Evolutionary conservation across 2,329 filamentous ascomycete genomes (phyloP).

Genomic region (Bertia moriformis): DNA sequence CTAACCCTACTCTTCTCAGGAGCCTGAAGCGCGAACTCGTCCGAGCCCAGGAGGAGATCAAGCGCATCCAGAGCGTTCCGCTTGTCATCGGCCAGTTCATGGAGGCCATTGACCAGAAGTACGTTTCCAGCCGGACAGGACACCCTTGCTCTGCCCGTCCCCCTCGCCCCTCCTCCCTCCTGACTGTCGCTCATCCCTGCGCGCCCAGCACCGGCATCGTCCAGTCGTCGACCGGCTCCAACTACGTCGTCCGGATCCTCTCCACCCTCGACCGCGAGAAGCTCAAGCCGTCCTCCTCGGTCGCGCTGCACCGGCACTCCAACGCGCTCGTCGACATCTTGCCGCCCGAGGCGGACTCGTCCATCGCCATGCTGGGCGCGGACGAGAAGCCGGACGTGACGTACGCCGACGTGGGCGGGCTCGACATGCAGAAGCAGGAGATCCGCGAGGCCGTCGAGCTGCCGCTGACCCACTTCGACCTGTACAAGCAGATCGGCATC

Average conservation of each 20-base stretch:
- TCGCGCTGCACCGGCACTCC: conserved; percentile 93
- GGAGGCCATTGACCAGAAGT: conserved; percentile 99
- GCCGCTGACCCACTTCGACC: conserved; percentile 90
- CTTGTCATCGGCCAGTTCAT: conserved; percentile 98
- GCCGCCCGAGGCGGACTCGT: conserved; percentile 95
- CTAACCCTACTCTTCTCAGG: conserved; percentile 28
- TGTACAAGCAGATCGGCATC: conserved; percentile 98
- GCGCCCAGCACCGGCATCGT: conserved; percentile 84
- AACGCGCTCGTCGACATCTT: conserved; percentile 97
- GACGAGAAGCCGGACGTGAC: conserved; percentile 98
- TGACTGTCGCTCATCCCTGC: conserved; percentile 8
- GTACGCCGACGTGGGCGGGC: conserved; percentile 90
- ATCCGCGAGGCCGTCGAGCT: conserved; percentile 95
- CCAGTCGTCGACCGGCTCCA: conserved; percentile 93
- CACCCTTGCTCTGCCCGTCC: no score
- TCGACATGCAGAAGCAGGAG: conserved; percentile 99
- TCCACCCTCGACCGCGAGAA: conserved; percentile 96
- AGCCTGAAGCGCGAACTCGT: conserved; percentile 95
- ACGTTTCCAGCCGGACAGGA: conserved; percentile 18
- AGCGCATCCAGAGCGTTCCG: conserved; percentile 95
- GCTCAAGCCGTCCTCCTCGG: conserved; percentile 93
- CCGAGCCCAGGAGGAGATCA: conserved; percentile 96
- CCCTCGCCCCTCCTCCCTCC: no score
- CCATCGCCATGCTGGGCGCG: conserved; percentile 90
- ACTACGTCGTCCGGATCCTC: conserved; percentile 96